Base-by-base conservation (phyloP, 768 basidiomycete species). In the Pleurotus tuoliensis region DNA sequence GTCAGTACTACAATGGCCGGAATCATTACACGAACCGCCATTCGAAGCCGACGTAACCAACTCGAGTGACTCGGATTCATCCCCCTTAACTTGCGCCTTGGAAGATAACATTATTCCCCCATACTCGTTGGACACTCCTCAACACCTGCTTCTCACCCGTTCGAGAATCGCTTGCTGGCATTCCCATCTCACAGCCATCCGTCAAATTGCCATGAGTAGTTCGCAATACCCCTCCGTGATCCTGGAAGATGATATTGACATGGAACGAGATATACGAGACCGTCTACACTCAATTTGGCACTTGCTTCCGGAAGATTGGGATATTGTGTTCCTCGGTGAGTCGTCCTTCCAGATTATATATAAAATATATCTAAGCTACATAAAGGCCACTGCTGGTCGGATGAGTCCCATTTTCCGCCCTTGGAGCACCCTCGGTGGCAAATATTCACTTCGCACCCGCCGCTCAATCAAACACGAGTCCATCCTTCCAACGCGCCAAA, bases 231-330 rank as follows among this genome's bases (percentile, higher is more conserved):
- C 79, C 2, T 73, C 76, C 0, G 56, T 90, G 7, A 75, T 91
- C n/a, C 71, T 90, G 5, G 90, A 91, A 67, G 90, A 91, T 64
- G 90, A 92, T 59, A 72, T 92, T 8, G 87, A 92, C 64, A 84
- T 90, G 81, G 90, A 92, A 69, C 72, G 67, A 27, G 81, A 90
- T 60, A 78, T 87, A 11, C 61, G 70, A 4, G 54, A 63, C 13
- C 77, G 80, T 24, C 64, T 79, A 16, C 52, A 18, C 34, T 39
- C 55, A n/a, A 59, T 87, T 39, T 88, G 85, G 86, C 51, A 59
- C 3, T 64, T 66, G 7, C 65, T 91, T 25, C 89, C 89, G 5
- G 41, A 37, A 1, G 74, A 80, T 13, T 91, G 89, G 89, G 89
- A 90, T 61, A 78, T 90, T 20, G 78, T 91, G 15, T 88, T 87